Conservation (phyloP, 2,329 filamentous ascomycete genomes). For the Fusarium caatingaense region DNA sequence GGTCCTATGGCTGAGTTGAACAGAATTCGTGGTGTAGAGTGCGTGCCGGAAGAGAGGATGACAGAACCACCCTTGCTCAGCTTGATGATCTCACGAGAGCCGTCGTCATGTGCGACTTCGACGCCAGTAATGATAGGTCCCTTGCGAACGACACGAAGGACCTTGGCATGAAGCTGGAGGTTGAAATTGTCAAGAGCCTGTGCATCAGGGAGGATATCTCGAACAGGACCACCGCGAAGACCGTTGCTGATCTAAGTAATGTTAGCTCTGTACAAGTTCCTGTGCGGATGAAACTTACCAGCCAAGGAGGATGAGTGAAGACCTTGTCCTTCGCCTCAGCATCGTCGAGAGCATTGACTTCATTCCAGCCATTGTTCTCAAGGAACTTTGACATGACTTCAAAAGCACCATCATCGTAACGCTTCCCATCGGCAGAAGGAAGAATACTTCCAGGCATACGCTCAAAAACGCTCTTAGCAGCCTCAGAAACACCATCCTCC, state of each 20-base stretch:
- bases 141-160: constrained; percentile 72
- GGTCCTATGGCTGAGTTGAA: constrained; percentile 71
- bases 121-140: constrained; percentile 72
- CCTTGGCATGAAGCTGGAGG: constrained; percentile 72
- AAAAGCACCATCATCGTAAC: constrained; percentile 74
- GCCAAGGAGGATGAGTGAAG: constrained; percentile 73
- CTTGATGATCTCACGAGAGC: constrained; percentile 67
- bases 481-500: constrained; percentile 62
- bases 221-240: constrained; percentile 75
- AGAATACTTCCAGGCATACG: constrained; percentile 59
- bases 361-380: constrained; percentile 68
- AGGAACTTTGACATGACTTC: constrained; percentile 70
- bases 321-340: constrained; percentile 72
- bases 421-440: constrained; percentile 73
- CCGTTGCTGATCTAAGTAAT: constrained; percentile 67
- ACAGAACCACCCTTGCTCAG: constrained; percentile 71
- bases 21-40: constrained; percentile 74
- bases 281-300: constrained; percentile 18
- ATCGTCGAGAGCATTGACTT: constrained; percentile 68
- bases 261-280: neutral
- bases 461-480: constrained; percentile 73
- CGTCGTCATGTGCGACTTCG: constrained; percentile 68
- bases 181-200: constrained; percentile 71
- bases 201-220: constrained; percentile 74
- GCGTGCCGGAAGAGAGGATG: constrained; percentile 73